Percentiles rank a stretch among this genome's conserved stretches.
Evolutionary conservation across 116 monocot genomes (phyloP).

Genomic region (Thalassia testudinum): DNA sequence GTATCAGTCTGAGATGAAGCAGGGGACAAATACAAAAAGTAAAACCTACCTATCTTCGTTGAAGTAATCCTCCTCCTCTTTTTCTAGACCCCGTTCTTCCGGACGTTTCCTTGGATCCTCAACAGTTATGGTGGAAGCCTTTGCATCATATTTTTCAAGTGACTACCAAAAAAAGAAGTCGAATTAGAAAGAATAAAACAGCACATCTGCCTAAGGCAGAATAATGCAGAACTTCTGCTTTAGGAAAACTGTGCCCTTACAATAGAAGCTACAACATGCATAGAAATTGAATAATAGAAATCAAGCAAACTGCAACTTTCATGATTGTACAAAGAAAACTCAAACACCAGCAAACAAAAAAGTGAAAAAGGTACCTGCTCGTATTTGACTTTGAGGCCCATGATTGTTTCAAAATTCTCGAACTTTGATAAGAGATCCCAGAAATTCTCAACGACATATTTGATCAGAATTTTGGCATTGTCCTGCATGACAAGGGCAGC

Average conservation of each 20-base stretch:
- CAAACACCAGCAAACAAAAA: not conserved
- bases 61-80: constrained; percentile 93
- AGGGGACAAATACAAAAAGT: not conserved
- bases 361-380: constrained; percentile 46
- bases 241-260: too few species aligned
- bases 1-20: not conserved
- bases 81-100: constrained; percentile 65
- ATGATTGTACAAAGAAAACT: not conserved
- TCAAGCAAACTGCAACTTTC: too few species aligned
- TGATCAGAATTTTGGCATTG: constrained; percentile 31
- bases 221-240: too few species aligned
- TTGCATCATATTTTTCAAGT: constrained; percentile 31
- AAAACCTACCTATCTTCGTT: constrained; percentile 55
- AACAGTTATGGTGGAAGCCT: constrained; percentile 7
- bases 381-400: constrained; percentile 65
- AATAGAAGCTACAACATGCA: not conserved
- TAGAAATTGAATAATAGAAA: not conserved
- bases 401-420: constrained; percentile 50
- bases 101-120: constrained; percentile 28
- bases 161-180: constrained; percentile 23
- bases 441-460: constrained; percentile 51
- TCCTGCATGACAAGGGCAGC: constrained; percentile 24
- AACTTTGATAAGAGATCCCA: constrained; percentile 65
- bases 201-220: too few species aligned
- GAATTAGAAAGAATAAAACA: too few species aligned